Percentiles rank a stretch among this genome's conserved stretches.
Evolutionary conservation across 164 flowering plant genomes (phyloP).

Genomic region (Piper longum): DNA sequence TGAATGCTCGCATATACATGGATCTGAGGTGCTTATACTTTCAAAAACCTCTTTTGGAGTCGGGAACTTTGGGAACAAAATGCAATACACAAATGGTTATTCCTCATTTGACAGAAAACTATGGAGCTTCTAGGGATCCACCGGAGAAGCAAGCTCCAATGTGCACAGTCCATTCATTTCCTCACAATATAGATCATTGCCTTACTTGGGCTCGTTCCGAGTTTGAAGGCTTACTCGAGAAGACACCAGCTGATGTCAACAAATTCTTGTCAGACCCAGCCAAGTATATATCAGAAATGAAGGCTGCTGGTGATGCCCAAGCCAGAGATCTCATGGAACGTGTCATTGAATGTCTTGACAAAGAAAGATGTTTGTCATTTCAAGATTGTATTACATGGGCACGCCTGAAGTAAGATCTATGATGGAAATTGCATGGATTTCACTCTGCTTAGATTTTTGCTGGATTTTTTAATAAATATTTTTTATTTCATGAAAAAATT

Average conservation of each 20-base stretch:
- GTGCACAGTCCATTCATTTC: slow-evolving; percentile 92
- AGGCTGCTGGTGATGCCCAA: slow-evolving; percentile 74
- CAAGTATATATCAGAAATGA: slow-evolving; percentile 52
- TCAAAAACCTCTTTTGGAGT: slow-evolving; percentile 82
- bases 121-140: slow-evolving; percentile 86
- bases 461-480: neutral
- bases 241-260: slow-evolving; percentile 86
- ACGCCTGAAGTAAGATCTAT: slow-evolving; percentile 41
- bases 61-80: slow-evolving; percentile 82
- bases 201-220: slow-evolving; percentile 92
- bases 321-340: slow-evolving; percentile 77
- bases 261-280: slow-evolving; percentile 50
- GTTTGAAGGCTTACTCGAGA: slow-evolving; percentile 87
- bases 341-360: slow-evolving; percentile 64
- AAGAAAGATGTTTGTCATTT: slow-evolving; percentile 57
- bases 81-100: slow-evolving; percentile 94
- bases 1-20: slow-evolving; percentile 73
- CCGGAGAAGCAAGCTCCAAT: slow-evolving; percentile 94
- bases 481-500: too few species aligned
- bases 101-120: slow-evolving; percentile 76
- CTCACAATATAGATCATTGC: slow-evolving; percentile 88
- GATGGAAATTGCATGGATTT: neutral
- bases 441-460: neutral
- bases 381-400: slow-evolving; percentile 87
- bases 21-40: slow-evolving; percentile 82